Base-by-base conservation (phyloP, 2,329 filamentous ascomycete genomes). In the Colletotrichum horii region DNA sequence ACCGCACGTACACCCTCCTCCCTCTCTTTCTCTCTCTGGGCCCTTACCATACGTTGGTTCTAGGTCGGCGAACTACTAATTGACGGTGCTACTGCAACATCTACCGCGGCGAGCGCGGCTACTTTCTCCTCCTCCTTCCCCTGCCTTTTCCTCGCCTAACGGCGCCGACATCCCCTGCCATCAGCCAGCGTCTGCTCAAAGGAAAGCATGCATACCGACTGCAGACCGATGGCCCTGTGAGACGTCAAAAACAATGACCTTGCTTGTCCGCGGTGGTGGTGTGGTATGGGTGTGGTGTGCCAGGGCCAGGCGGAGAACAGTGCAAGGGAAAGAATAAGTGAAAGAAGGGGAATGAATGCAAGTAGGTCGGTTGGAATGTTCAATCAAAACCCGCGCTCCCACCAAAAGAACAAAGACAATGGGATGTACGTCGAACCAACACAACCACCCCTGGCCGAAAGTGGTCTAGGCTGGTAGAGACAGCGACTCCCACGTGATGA, bases 341-440 rank as follows among this genome's bases (percentile, higher is more conserved):
- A 66, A 55, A 30, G 64, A 67, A 75, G 61, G 69, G 55, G 70
- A 56, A 74, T 76, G 70, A 76, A 74, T 76, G 70, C 64, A 73
- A 64, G 62, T 61, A 71, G 24, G 52, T 66, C 19, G 55, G 43
- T 36, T 58, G 64, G 64, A 32, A 71, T 73, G 70, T 68, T 38
- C 70, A 71, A 70, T 70, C 67, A 70, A 70, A 70, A 70, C 28
- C 43, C 48, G 26, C 65, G 52, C 22, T 28, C 60, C 52, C 56
- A 55, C 70, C 43, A 24, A 52, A 75, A 58, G 70, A 69, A 75
- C 73, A 75, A 75, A 75, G 73, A 75, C 73, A 75, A 75, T 75
- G 73, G 67, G 56, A 62, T 64, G 61, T 28, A 61, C 24, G 56
- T 60, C 22, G 28, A 62, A 70, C 67, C 67, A 70, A 70, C 67